Conservation (phyloP, 2,329 filamentous ascomycete species). For the Aspergillus transmontanensis region DNA sequence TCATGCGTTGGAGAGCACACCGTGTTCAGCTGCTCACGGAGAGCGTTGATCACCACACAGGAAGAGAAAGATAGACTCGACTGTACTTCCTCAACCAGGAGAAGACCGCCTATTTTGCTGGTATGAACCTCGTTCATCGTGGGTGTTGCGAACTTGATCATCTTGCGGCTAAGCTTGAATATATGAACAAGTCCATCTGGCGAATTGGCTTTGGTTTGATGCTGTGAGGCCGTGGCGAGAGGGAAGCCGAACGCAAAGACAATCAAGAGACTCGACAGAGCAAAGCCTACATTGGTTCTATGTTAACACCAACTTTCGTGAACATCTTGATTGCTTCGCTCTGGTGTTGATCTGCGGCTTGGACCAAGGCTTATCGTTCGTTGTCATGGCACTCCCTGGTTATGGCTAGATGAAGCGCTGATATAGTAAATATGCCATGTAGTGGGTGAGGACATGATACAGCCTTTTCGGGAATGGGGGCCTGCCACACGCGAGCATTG, state of each 20-base stretch:
- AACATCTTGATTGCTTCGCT: neutral
- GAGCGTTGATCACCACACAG: neutral
- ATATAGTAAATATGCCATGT: conserved; percentile 28
- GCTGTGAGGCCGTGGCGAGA: conserved; percentile 11
- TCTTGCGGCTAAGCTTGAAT: conserved; percentile 6
- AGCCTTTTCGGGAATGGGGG: conserved; percentile 20
- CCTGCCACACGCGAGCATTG: conserved; percentile 24
- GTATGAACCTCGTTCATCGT: neutral
- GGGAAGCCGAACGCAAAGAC: conserved; percentile 23
- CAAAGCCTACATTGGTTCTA: neutral
- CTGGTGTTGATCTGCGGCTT: neutral
- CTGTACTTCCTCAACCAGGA: conserved; percentile 4
- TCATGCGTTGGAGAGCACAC: neutral
- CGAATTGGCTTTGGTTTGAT: neutral
- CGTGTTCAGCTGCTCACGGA: neutral
- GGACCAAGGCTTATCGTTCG: conserved; percentile 13
- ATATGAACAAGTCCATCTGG: conserved; percentile 1
- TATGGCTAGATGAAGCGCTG: conserved; percentile 25
- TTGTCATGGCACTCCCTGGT: conserved; percentile 21
- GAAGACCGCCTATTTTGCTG: neutral
- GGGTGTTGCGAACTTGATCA: neutral
- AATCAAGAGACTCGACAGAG: conserved; percentile 7
- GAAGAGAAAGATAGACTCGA: neutral
- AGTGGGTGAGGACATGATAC: conserved; percentile 22
- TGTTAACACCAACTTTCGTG: neutral